phyloP scores from a whole-genome alignment of 352 stramenopile genomes.

The Plasmopara halstedii region DNA sequence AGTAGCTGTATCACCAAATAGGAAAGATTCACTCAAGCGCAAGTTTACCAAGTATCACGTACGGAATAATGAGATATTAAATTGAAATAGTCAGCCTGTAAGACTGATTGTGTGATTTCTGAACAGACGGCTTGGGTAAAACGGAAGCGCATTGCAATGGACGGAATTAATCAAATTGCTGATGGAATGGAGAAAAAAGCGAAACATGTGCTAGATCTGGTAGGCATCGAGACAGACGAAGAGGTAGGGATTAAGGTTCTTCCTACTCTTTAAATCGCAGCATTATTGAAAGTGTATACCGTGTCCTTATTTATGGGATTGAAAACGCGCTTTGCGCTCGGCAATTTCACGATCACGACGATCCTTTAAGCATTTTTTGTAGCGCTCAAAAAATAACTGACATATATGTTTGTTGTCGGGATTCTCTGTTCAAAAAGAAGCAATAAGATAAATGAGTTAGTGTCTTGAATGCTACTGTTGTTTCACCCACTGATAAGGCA shows the following conservation, averaged over 20 bases:
- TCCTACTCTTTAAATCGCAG: slow-evolving; percentile 65
- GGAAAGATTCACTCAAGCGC: slow-evolving; percentile 54
- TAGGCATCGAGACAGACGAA: slow-evolving; percentile 61
- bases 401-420: slow-evolving; percentile 38
- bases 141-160: slow-evolving; percentile 71
- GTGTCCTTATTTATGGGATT: slow-evolving; percentile 1
- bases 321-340: slow-evolving; percentile 23
- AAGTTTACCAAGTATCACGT: slow-evolving; percentile 64
- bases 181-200: slow-evolving; percentile 82
- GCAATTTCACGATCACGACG: slow-evolving; percentile 32
- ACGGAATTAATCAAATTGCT: slow-evolving; percentile 68
- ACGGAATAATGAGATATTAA: slow-evolving; percentile 4
- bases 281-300: not conserved
- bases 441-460: not conserved
- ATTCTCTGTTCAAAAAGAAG: slow-evolving; percentile 41
- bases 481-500: slow-evolving; percentile 45
- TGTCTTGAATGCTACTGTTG: not conserved
- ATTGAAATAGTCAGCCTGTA: no score
- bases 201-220: slow-evolving; percentile 50
- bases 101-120: not conserved
- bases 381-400: slow-evolving; percentile 54
- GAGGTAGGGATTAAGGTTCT: slow-evolving; percentile 62
- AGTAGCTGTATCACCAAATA: slow-evolving; percentile 41
- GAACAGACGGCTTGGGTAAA: slow-evolving; percentile 57
- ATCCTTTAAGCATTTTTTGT: slow-evolving; percentile 59